Base-by-base conservation (phyloP, 2,329 filamentous ascomycete species). In the Stromatinia cepivora region DNA sequence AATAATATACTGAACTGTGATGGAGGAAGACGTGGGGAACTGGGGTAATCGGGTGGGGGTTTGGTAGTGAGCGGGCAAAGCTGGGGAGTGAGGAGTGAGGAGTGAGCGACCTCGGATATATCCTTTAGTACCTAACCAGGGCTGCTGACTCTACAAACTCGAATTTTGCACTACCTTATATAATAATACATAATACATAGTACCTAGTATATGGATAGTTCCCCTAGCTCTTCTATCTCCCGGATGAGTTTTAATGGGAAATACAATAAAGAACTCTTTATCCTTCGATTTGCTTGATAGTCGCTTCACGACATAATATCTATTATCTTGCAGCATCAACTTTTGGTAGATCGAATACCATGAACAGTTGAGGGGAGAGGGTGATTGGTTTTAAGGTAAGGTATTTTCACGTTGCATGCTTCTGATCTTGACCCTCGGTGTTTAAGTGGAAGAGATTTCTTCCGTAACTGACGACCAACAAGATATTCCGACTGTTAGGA, bases 11-110 rank as follows among this genome's bases (percentile, higher is more conserved):
- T 20, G 46, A 28, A 39, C 31, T 39, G 17, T 4, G 8, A 58
- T 58, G 46, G 61, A 63, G 17, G 45, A 63, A 50, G 45, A 13
- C 59, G 59, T 63, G 59, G 59, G 59, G 59, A 50, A 50, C 31
- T 63, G 59, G 59, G 59, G 59, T 63, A 63, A 17, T 15, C 20
- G 45, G n/a, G 46, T 63, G 57, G 59, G 59, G 31, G 31, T 42
- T 17, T 42, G 39, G 15, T 42, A 17, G 17, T 42, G 39, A 42
- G 39, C 39, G 13, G 13, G 39, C 13, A 42, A 42, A 42, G 39
- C 39, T 42, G 39, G 39, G 39, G 39, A 42, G 39, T 42, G 5
- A 10, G 39, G 39, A 42, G 39, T 42, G 39, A 13, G 39, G 39
- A 42, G 39, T 42, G 5, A 10, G 39, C 39, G 39, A 13, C 39